Conservation (phyloP, 2,329 filamentous ascomycete genomes). For the Claviceps sp. region DNA sequence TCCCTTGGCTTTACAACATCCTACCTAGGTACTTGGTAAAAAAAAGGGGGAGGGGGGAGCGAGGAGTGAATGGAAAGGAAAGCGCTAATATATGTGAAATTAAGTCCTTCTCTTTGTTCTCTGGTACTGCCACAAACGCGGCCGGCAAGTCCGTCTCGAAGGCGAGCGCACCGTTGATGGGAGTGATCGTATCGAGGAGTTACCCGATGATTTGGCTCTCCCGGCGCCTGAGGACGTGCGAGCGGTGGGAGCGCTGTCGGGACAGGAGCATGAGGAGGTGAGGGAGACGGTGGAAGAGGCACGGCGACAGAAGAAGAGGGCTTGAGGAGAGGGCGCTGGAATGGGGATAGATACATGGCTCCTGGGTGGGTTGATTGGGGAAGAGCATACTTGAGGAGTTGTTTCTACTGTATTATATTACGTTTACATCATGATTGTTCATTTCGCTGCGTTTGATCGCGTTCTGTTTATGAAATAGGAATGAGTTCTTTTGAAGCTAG, state of each 20-base stretch:
- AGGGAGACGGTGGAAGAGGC: neutral
- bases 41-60: neutral
- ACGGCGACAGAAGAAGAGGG: neutral
- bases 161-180: conserved; percentile 33
- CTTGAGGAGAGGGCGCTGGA: neutral
- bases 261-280: neutral
- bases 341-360: neutral
- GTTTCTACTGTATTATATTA: too few relatives aligned
- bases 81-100: neutral
- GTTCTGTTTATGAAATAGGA: too few relatives aligned
- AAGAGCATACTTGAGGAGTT: too few relatives aligned
- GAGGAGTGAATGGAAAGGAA: neutral
- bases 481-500: too few relatives aligned
- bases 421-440: too few relatives aligned
- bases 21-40: too few relatives aligned
- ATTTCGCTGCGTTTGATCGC: too few relatives aligned
- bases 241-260: neutral
- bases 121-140: conserved; percentile 97
- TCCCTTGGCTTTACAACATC: too few relatives aligned
- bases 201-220: conserved; percentile 33
- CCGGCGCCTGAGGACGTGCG: conserved; percentile 14
- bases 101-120: conserved; percentile 84
- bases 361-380: neutral
- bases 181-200: conserved; percentile 32
- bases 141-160: conserved; percentile 69